Percentiles rank a stretch among this genome's conserved stretches.
phyloP scores from a whole-genome alignment of 208 protist species.

The Crithidia expoeki region DNA sequence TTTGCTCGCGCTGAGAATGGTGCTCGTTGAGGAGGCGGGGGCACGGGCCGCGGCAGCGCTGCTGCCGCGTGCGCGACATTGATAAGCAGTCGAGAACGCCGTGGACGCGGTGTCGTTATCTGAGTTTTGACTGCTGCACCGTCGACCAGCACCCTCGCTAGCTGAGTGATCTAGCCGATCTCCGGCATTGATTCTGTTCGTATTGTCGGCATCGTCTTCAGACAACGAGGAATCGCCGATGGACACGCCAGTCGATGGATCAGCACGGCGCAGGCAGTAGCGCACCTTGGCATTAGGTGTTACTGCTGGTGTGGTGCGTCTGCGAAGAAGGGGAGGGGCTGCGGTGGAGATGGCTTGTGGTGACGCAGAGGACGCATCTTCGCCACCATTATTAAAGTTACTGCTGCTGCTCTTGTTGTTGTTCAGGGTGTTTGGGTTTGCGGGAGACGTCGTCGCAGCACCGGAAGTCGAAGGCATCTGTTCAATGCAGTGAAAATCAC shows the following conservation, averaged over 20 bases:
- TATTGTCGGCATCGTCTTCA: conserved; percentile 6
- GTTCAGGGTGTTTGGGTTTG: neutral
- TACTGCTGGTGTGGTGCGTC: neutral
- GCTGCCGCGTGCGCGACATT: neutral
- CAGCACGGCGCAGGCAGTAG: neutral
- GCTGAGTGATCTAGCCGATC: too few relatives aligned
- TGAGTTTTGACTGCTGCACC: too few relatives aligned
- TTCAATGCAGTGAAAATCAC: too few relatives aligned
- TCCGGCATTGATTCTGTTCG: too few relatives aligned
- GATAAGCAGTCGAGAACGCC: too few relatives aligned
- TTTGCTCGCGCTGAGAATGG: neutral
- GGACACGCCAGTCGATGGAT: neutral
- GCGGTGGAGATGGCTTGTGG: neutral
- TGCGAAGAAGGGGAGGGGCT: neutral
- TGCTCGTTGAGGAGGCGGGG: neutral
- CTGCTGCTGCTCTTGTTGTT: too few relatives aligned
- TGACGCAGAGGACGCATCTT: conserved; percentile 3
- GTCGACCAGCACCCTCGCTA: too few relatives aligned
- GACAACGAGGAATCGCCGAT: neutral
- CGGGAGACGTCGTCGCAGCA: too few relatives aligned
- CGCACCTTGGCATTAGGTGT: neutral
- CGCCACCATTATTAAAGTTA: neutral
- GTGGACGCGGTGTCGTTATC: too few relatives aligned
- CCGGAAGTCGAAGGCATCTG: too few relatives aligned
- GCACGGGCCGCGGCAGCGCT: neutral